phyloP scores from a whole-genome alignment of 2,329 filamentous ascomycete genomes.

The Sclerotinia glacialis region DNA sequence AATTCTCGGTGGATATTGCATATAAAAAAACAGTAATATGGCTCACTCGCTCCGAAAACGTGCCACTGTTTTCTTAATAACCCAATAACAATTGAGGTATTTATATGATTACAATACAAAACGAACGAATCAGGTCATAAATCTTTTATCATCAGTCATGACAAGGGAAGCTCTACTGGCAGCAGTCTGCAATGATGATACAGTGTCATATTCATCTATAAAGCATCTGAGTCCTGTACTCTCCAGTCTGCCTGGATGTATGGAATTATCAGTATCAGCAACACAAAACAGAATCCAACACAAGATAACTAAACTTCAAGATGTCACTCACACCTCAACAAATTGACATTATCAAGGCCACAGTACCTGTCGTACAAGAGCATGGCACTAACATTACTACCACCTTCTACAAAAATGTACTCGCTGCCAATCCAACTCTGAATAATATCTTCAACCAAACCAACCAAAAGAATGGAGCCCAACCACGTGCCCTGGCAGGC shows the following conservation, averaged over 20 bases:
- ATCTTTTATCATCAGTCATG: not conserved
- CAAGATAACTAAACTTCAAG: conserved; percentile 21
- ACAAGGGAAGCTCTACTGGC: not conserved
- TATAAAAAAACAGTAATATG: not conserved
- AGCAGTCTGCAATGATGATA: not conserved
- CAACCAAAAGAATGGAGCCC: conserved; percentile 65
- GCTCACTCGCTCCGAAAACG: not conserved
- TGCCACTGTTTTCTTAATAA: not conserved
- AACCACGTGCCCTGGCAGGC: conserved; percentile 66
- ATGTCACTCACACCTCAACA: conserved; percentile 59
- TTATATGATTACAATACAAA: not conserved
- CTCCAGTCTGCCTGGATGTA: not conserved
- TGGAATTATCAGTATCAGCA: not conserved
- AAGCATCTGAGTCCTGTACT: not conserved
- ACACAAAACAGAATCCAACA: not conserved
- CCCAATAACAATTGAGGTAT: not conserved
- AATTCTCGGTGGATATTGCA: not conserved
- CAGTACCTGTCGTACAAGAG: conserved; percentile 66
- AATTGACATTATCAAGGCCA: conserved; percentile 71
- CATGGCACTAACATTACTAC: conserved; percentile 69
- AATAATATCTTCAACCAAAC: conserved; percentile 69
- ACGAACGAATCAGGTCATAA: not conserved
- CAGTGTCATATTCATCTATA: not conserved
- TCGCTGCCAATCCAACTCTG: conserved; percentile 61
- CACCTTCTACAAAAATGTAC: conserved; percentile 68